These are phyloP conservation scores for Pisolithus marmoratus DNA, from an alignment of 768 basidiomycete species.

Conservation along the genomic window DNA sequence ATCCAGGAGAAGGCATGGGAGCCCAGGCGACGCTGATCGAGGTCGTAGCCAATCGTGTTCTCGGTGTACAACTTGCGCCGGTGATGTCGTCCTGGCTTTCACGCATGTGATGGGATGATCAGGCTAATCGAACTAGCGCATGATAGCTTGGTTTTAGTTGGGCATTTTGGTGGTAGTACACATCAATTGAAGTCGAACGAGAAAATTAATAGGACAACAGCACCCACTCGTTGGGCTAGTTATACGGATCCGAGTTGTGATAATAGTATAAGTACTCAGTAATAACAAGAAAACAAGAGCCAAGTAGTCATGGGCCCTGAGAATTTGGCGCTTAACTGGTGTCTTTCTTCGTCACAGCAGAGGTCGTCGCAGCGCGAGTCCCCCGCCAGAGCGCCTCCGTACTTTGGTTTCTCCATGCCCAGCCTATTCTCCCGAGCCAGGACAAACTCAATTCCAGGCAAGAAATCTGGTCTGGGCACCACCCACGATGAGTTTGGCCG, in stretches of 20 bases:
- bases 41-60: not conserved
- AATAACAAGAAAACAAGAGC: no score
- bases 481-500: conserved; percentile 63
- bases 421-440: conserved; percentile 69
- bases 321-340: conserved; percentile 16
- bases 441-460: conserved; percentile 47
- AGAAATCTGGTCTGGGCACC: not conserved
- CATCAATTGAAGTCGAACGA: no score
- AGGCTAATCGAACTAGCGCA: no score
- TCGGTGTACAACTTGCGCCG: not conserved
- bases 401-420: conserved; percentile 46
- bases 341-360: conserved; percentile 10
- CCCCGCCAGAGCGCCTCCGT: conserved; percentile 4
- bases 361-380: conserved; percentile 13
- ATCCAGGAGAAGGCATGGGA: not conserved
- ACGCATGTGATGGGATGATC: no score
- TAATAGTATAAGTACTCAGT: no score
- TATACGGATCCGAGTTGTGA: no score
- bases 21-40: not conserved
- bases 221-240: no score
- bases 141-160: no score
- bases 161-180: no score
- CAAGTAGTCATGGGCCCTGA: no score
- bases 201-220: no score
- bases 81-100: not conserved